phyloP scores from a whole-genome alignment of 169 alveolate genomes.

The Theileria parva region DNA sequence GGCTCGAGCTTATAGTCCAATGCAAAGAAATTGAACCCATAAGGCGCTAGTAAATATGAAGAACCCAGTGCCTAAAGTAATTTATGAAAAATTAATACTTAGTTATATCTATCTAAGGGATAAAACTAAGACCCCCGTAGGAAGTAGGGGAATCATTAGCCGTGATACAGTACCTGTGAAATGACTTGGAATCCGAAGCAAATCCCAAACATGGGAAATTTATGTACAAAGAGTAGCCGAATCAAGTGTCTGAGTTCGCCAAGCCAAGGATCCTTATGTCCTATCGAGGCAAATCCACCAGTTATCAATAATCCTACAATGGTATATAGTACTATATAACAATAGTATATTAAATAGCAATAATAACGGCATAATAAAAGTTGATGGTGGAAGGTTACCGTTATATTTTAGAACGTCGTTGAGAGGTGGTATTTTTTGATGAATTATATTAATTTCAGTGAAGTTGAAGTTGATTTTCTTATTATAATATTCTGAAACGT shows the following conservation, averaged over 20 bases:
- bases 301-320: slow-evolving; percentile 18
- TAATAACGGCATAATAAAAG: neutral
- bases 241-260: slow-evolving; percentile 8
- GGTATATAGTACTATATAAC: neutral
- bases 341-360: neutral
- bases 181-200: slow-evolving; percentile 38
- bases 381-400: neutral
- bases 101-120: too few species aligned
- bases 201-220: slow-evolving; percentile 21
- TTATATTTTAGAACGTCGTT: neutral
- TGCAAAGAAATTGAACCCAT: slow-evolving; percentile 27
- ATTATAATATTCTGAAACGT: neutral
- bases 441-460: slow-evolving; percentile 11
- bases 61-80: slow-evolving; percentile 25
- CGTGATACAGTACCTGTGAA: slow-evolving; percentile 2
- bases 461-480: slow-evolving; percentile 5
- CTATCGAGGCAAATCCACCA: slow-evolving; percentile 19
- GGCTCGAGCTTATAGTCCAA: neutral
- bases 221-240: neutral
- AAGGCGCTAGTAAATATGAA: slow-evolving; percentile 1
- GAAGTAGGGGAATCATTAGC: neutral
- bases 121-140: neutral
- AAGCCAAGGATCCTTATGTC: slow-evolving; percentile 16
- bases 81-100: too few species aligned
- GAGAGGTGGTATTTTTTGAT: slow-evolving; percentile 5